Conservation (phyloP, 2,329 filamentous ascomycete genomes). For the Calonectria montana region DNA sequence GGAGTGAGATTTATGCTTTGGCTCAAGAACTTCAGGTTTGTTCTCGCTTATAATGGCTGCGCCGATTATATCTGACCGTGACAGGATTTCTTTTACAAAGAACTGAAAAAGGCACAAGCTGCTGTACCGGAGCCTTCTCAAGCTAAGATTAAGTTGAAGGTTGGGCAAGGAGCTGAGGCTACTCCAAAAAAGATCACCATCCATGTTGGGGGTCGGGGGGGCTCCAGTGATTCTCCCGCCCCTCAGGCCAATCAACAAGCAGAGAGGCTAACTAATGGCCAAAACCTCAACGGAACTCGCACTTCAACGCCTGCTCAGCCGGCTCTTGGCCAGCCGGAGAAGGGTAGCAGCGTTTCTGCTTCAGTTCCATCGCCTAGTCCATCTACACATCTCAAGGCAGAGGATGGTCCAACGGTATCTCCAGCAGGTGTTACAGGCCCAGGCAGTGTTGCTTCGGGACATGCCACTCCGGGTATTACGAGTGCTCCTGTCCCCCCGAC, state of each 20-base stretch:
- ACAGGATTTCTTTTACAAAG: constrained; percentile 76
- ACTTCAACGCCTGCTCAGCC: constrained; percentile 35
- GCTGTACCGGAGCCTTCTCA: constrained; percentile 78
- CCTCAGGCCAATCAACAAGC: constrained; percentile 49
- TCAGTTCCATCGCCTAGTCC: constrained; percentile 59
- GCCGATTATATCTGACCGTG: constrained; percentile 26
- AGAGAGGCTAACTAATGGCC: constrained; percentile 36
- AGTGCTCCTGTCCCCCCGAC: constrained; percentile 28
- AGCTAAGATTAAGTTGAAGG: constrained; percentile 84
- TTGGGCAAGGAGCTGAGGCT: constrained; percentile 62
- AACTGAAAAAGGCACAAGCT: constrained; percentile 78
- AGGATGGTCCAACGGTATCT: constrained; percentile 46
- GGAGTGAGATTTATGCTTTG: constrained; percentile 83
- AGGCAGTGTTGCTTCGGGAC: constrained; percentile 28
- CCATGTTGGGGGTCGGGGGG: constrained; percentile 72
- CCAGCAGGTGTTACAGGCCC: constrained; percentile 38
- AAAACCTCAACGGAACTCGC: constrained; percentile 34
- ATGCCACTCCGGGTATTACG: constrained; percentile 21
- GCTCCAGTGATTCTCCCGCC: constrained; percentile 63
- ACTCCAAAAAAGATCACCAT: constrained; percentile 76
- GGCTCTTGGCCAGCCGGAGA: constrained; percentile 46
- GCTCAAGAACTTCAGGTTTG: constrained; percentile 83
- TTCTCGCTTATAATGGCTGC: neutral
- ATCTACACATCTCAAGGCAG: constrained; percentile 51
- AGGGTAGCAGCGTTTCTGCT: constrained; percentile 53